Percentiles rank a stretch among this genome's conserved stretches.
phyloP scores from a whole-genome alignment of 2,329 filamentous ascomycete species.

The Ophiostoma sp. region DNA sequence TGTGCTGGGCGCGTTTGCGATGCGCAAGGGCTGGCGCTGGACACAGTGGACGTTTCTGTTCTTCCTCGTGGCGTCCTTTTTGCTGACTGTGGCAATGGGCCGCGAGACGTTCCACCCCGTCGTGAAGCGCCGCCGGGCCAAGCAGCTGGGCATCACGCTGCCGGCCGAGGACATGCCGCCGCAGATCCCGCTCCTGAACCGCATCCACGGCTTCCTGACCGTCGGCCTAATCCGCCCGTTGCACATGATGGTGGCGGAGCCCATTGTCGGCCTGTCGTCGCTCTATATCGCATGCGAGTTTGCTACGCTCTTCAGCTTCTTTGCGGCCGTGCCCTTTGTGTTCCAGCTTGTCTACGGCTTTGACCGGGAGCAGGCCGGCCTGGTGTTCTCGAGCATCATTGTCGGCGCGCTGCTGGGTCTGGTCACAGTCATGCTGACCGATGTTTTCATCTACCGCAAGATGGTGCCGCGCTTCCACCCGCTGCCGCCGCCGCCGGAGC shows the following conservation, averaged over 20 bases:
- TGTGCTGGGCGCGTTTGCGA: slow-evolving; percentile 46
- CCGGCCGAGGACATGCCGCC: slow-evolving; percentile 23
- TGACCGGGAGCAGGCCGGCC: slow-evolving; percentile 38
- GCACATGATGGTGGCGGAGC: slow-evolving; percentile 57
- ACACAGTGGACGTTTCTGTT: slow-evolving; percentile 49
- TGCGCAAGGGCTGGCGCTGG: slow-evolving; percentile 49
- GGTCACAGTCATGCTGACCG: slow-evolving; percentile 39
- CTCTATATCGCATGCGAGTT: slow-evolving; percentile 49
- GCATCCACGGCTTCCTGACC: slow-evolving; percentile 36
- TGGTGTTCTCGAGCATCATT: slow-evolving; percentile 44
- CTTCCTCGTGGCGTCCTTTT: slow-evolving; percentile 38
- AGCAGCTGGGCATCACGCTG: slow-evolving; percentile 34
- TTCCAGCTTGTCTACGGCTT: slow-evolving; percentile 45
- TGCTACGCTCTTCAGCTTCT: slow-evolving; percentile 50
- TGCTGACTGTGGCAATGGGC: slow-evolving; percentile 39
- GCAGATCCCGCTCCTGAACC: slow-evolving; percentile 29
- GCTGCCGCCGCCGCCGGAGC: slow-evolving; percentile 46
- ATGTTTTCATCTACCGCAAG: slow-evolving; percentile 39
- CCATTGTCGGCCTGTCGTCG: slow-evolving; percentile 54
- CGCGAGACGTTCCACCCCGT: slow-evolving; percentile 55
- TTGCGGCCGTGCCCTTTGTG: slow-evolving; percentile 47
- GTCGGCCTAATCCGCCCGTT: slow-evolving; percentile 47
- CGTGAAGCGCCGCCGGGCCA: slow-evolving; percentile 38
- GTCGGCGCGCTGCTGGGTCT: slow-evolving; percentile 44
- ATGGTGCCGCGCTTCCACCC: slow-evolving; percentile 34